Evolutionary conservation across 768 basidiomycete genomes (phyloP), one percentile per base, ranked within the genome.

Genomic region (Agaricus sinodeliciosus): DNA sequence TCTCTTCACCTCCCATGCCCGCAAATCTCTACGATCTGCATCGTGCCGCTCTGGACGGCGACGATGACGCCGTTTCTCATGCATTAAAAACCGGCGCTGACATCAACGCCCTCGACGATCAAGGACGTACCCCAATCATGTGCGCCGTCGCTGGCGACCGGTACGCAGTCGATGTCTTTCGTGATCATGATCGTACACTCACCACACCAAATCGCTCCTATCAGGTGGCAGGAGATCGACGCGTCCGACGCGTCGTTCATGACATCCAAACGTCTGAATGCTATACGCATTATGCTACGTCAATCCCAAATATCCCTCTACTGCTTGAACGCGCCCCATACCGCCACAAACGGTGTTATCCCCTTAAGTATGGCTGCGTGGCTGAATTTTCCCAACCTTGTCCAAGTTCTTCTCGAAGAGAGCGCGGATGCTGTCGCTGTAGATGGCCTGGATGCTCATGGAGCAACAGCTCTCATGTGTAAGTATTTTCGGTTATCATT

Each of bases 391-490:
- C 77, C 78, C 9, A 67, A 77, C 13, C 75, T 72, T 22, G 84
- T 90, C n/a, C 71, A 71, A 51, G 59, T 81, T 39, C 69, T 90
- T n/a, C 74, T 90, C 22, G 80, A 86, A 43, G 76, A 71, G 26
- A 84, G 83, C 58, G 66, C 71, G 2, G 82, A 81, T 40, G 63
- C 77, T 19, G 79, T 90, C 19, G 77, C 82, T 6, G 86, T 89
- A 3, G 84, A 90, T 58, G 85, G 82, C 28, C 78, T 81, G 72
- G 88, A 91, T 61, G 69, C 77, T 19, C 80, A 85, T 60, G 85
- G 86, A 6, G 87, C 85, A 19, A 91, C 88, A 25, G 81, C 88
- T 5, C 72, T 91, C 55, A 91, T 91, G 88, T 91, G 88, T 91
- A 73, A 70, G 84, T 72, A 26, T 49, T 56, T 36, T 47, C 36